A percentile compares a stretch with the other conserved stretches of the same genome.
Evolutionary conservation across 768 basidiomycete species (phyloP).

Genomic region (Grammothele lineata): DNA sequence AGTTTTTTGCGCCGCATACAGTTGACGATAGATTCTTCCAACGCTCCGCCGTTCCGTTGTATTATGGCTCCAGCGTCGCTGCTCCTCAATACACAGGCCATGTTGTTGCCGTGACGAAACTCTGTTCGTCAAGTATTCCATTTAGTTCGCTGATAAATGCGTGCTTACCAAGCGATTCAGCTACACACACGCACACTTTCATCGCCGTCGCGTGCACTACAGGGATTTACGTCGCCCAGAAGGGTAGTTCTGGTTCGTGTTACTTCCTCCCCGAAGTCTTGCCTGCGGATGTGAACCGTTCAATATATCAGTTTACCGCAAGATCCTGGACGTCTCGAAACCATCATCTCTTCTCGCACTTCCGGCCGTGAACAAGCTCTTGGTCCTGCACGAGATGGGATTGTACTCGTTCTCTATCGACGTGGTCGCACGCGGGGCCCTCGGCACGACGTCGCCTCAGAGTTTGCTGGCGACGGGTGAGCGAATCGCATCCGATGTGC

Average conservation of each 20-base stretch:
- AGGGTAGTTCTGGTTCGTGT: constrained; percentile 53
- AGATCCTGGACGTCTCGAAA: constrained; percentile 47
- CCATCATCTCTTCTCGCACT: constrained; percentile 55
- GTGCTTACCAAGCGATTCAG: neutral
- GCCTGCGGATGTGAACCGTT: neutral
- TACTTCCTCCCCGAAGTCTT: constrained; percentile 18
- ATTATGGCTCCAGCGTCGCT: constrained; percentile 1
- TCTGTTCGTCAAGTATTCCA: constrained; percentile 43
- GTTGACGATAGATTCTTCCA: constrained; percentile 64
- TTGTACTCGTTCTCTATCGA: constrained; percentile 70
- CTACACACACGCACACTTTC: constrained; percentile 48
- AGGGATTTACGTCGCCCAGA: constrained; percentile 66
- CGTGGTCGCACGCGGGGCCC: constrained; percentile 55
- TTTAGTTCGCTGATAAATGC: neutral
- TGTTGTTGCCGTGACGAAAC: constrained; percentile 55
- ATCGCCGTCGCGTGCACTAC: constrained; percentile 60
- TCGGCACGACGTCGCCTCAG: constrained; percentile 42
- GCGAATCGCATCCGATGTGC: constrained; percentile 52
- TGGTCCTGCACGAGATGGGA: constrained; percentile 56
- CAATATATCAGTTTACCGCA: constrained; percentile 46
- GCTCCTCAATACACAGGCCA: constrained; percentile 48
- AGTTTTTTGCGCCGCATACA: constrained; percentile 66
- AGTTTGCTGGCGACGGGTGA: constrained; percentile 57
- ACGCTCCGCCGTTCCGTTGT: constrained; percentile 16
- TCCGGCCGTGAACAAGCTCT: constrained; percentile 57